These are phyloP conservation scores for Quercus phellos DNA, from an alignment of 331 rosid species.

Conservation along the genomic window DNA sequence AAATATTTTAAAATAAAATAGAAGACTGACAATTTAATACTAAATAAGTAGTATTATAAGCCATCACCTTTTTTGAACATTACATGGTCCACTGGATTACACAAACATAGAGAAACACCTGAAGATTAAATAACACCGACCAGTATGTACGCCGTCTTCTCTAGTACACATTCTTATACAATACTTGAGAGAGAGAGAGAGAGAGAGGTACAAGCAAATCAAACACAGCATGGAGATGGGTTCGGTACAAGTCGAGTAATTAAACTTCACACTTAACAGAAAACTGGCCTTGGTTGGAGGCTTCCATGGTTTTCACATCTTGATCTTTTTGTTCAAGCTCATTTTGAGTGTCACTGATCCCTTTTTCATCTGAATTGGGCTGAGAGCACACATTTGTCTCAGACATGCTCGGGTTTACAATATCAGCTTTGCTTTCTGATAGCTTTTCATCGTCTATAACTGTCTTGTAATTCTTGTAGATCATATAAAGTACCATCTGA, in stretches of 20 bases:
- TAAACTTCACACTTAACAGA: constrained; percentile 17
- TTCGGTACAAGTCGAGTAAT: background rate
- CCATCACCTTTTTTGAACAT: too few species aligned
- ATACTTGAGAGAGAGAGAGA: background rate
- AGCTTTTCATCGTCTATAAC: constrained; percentile 34
- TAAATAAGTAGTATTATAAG: too few species aligned
- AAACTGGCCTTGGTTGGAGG: background rate
- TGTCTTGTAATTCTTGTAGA: constrained; percentile 46
- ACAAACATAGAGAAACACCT: too few species aligned
- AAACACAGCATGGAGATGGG: constrained; percentile 6
- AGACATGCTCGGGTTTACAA: constrained; percentile 14
- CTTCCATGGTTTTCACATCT: constrained; percentile 16
- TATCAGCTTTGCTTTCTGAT: constrained; percentile 50
- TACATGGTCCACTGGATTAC: too few species aligned
- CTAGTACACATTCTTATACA: background rate
- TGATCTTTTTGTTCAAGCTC: constrained; percentile 5
- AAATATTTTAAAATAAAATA: too few species aligned
- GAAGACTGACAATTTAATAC: accelerated
- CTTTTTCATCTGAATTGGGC: constrained; percentile 7
- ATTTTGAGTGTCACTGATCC: constrained; percentile 5
- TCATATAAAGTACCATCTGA: constrained; percentile 61
- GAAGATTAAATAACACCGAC: background rate
- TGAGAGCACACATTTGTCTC: constrained; percentile 8
- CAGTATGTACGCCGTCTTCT: background rate
- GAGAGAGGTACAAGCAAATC: background rate